Evolutionary conservation across 1,139 yeast genomes (phyloP).

Genomic region (Spathaspora jeffriesii): DNA sequence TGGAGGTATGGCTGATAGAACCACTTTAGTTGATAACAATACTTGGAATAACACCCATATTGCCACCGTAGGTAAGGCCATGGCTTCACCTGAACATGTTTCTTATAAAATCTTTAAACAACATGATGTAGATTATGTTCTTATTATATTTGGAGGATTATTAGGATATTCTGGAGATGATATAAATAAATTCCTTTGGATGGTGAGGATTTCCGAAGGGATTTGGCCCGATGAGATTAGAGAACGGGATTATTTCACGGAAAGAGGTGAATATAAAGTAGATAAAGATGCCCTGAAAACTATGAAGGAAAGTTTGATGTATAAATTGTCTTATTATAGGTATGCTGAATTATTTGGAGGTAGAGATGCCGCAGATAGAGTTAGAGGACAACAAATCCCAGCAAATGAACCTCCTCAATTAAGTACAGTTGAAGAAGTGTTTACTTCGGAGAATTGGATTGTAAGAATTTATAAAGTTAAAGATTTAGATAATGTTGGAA

Average conservation of each 20-base stretch:
- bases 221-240: constrained; percentile 98
- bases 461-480: constrained; percentile 94
- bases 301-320: constrained; percentile 90
- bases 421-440: constrained; percentile 88
- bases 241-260: constrained; percentile 84
- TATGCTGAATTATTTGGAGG: constrained; percentile 74
- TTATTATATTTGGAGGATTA: constrained; percentile 93
- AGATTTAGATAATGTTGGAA: constrained; percentile 84
- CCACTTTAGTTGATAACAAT: constrained; percentile 97
- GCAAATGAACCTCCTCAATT: constrained; percentile 58
- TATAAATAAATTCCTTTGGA: constrained; percentile 96
- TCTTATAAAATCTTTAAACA: constrained; percentile 86
- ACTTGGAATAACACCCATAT: constrained; percentile 99
- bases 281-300: constrained; percentile 80
- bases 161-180: constrained; percentile 97
- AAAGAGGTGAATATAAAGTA: constrained; percentile 83
- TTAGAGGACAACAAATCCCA: constrained; percentile 78
- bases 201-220: constrained; percentile 99
- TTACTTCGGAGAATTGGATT: constrained; percentile 95
- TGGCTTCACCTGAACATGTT: constrained; percentile 87
- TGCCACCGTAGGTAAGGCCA: constrained; percentile 99
- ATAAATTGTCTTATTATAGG: constrained; percentile 92
- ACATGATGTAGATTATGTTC: constrained; percentile 94
- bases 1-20: constrained; percentile 99
- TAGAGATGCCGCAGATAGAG: constrained; percentile 80